Evolutionary conservation across 768 basidiomycete genomes (phyloP), one percentile per base, ranked within the genome.

Genomic region (Russula virescens): DNA sequence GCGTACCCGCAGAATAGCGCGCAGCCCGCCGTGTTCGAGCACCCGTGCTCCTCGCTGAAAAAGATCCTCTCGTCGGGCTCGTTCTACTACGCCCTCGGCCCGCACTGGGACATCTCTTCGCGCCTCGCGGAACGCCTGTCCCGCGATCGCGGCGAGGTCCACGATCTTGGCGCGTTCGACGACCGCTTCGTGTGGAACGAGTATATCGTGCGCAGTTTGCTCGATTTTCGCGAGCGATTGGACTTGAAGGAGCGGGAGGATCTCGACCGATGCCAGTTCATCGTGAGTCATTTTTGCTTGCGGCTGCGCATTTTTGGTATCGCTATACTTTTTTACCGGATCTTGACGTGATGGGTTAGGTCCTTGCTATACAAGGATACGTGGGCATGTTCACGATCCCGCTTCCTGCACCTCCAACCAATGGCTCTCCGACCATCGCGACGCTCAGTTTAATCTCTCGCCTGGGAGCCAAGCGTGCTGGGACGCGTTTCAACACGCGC

Each of bases 111-210:
- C 73, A 77, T 98, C 34, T 94, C 94, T 5, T 88, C 91, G 1
- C 78, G 95, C 49, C 78, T 98, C 43, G 77, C 87, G 18, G 81
- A 85, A 38, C 83, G 94, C 3, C 73, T 94, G 54, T 74, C 80
- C 62, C 77, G 83, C 71, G 80, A 81, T 68, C 74, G 71, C 58
- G 75, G 70, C 43, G 66, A 74, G 43, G 71, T 73, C 5, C 31
- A 31, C 64, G 85, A 89, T 68, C 71, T 81, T 10, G 79, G 77
- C 25, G 75, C 79, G n/a, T 92, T 87, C 68, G 92, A 95, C 71
- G 85, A 86, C 58, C 83, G 91, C 55, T 96, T 95, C 71, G 83
- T 98, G 14, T 99, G 96, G 96, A 99, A 99, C 71, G 87, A 90
- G 68, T 95, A 87, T 69, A 86, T 98, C 57, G 82, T 95, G 49